Base-by-base conservation (phyloP, 1,139 yeast genomes). In the Blastobotrys ciferrii region DNA sequence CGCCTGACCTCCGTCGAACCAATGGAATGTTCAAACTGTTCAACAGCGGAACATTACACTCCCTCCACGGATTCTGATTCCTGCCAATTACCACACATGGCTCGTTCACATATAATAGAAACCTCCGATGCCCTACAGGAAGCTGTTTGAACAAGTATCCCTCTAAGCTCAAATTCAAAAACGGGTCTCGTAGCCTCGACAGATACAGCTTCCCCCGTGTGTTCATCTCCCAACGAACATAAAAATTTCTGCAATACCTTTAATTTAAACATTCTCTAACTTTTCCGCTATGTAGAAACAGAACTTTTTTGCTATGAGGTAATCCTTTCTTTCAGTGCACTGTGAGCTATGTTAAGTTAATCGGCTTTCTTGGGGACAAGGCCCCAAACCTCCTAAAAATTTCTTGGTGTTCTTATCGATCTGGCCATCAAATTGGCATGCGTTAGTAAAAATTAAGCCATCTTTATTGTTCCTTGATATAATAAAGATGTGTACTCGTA, bases 21-120 rank as follows among this genome's bases (percentile, higher is more conserved):
- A 91, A 64, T 0, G 95, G 92, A n/a, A 87, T 74, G 1, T 73
- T 72, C 11, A 79, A 65, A 0, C 73, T 60, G 4, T 75, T 70
- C 9, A 87, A 69, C n/a, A 80, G 60, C 0, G 81, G 78, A 2
- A 92, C 53, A 59, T 87, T 85, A 30, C 84, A 77, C 63, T 92
- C 99, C 51, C 82, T 78, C 91, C 94, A 92, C 1, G 97, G 95
- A 57, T 89, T 92, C 65, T 94, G 98, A 64, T 92, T 92, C 62
- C 94, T 87, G 0, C 98, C 98, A n/a, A 92, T 73, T 1, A 94
- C 96, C 30, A 91, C 91, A 65, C 96, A 87, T 0, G 94, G 88
- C 1, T 80, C 68, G 63, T 94, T 92, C 32, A 77, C 74, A 61
- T 92, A 94, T 52, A 92, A 75, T 55, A 89, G 64, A 28, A 92